These are phyloP conservation scores for Cryptococcus wingfieldii DNA, from an alignment of 1,284 basidiomycete species.

Conservation along the genomic window DNA sequence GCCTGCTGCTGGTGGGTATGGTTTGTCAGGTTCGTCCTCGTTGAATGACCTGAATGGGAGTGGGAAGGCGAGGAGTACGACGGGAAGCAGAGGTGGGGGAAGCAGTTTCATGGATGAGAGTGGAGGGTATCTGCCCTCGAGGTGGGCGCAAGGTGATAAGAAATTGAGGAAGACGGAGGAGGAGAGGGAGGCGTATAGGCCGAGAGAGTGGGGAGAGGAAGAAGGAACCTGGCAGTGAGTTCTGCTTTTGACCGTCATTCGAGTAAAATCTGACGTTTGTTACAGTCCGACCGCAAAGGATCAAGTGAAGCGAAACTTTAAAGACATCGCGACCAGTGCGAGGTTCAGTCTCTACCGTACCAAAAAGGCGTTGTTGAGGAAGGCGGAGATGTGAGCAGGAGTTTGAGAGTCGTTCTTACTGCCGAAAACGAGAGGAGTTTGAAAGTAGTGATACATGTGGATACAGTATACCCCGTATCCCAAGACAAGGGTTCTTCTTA, in stretches of 20 bases:
- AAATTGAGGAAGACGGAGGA: slow-evolving; percentile 37
- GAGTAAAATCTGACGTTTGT: neutral
- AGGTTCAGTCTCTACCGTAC: slow-evolving; percentile 46
- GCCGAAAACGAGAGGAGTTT: neutral
- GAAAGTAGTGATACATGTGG: neutral
- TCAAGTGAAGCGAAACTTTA: slow-evolving; percentile 44
- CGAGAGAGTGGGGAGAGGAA: slow-evolving; percentile 44
- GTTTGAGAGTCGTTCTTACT: neutral
- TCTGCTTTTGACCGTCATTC: neutral
- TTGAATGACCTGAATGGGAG: neutral
- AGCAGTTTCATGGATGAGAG: slow-evolving; percentile 33
- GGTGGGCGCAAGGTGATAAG: slow-evolving; percentile 47
- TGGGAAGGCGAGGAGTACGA: neutral
- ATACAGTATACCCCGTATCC: neutral
- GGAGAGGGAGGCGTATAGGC: slow-evolving; percentile 45
- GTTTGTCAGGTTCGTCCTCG: neutral
- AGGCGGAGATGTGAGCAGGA: slow-evolving; percentile 24
- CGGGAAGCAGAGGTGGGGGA: neutral
- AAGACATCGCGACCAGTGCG: slow-evolving; percentile 42
- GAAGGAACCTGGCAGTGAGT: slow-evolving; percentile 47
- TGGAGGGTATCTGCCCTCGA: slow-evolving; percentile 43
- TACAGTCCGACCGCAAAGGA: slow-evolving; percentile 41
- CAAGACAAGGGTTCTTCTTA: no score
- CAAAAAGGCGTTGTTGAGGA: slow-evolving; percentile 48
- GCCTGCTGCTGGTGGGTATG: neutral